phyloP scores from a whole-genome alignment of 2,329 filamentous ascomycete genomes.

The Phialocephala subalpina region DNA sequence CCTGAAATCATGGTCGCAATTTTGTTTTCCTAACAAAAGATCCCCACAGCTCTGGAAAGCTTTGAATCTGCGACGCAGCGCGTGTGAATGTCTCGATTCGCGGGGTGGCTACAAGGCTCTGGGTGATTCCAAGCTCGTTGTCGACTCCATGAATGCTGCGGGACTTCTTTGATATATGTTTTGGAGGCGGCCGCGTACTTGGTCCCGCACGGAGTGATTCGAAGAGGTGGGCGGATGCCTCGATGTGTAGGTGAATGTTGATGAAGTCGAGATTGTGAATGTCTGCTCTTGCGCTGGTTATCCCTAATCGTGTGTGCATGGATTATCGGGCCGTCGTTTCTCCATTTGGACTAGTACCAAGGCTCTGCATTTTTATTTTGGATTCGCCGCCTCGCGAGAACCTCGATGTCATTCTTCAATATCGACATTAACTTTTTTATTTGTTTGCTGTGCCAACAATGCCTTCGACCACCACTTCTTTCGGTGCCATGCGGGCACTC shows the following conservation, averaged over 20 bases:
- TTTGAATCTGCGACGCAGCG: neutral
- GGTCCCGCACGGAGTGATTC: neutral
- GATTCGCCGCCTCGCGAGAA: constrained; percentile 11
- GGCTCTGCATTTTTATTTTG: constrained; percentile 2
- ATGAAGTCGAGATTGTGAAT: neutral
- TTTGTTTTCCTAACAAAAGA: neutral
- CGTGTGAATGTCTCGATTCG: neutral
- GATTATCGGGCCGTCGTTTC: constrained; percentile 9
- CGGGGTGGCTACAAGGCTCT: constrained; percentile 23
- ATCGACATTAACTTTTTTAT: neutral
- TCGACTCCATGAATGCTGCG: neutral
- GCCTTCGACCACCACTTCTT: neutral
- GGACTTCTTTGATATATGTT: neutral
- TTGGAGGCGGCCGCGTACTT: neutral
- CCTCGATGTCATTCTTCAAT: neutral
- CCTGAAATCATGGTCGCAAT: constrained; percentile 55
- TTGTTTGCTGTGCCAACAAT: neutral
- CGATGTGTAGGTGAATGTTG: neutral
- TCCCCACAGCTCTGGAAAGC: neutral
- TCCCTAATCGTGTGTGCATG: constrained; percentile 1
- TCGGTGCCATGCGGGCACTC: neutral
- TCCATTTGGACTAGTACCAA: constrained; percentile 9
- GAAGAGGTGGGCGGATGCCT: neutral
- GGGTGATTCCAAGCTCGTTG: neutral
- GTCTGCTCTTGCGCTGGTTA: neutral